These are phyloP conservation scores for Cercospora berteroae DNA, from an alignment of 2,329 filamentous ascomycete genomes.

Conservation along the genomic window DNA sequence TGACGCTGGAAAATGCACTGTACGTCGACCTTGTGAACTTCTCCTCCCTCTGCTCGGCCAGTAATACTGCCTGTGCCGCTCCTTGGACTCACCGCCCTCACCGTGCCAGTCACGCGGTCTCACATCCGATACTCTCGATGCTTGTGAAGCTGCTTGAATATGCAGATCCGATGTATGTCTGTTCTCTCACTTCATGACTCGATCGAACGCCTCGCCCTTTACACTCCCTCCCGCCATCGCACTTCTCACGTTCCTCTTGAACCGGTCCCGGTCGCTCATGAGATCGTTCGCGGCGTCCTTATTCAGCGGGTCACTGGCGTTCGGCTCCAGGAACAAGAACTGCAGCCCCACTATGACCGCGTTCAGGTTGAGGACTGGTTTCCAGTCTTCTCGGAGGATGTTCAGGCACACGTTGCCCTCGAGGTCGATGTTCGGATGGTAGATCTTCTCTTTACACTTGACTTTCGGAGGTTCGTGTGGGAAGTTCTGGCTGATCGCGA, in stretches of 20 bases:
- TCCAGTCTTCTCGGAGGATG: slow-evolving; percentile 97
- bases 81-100: slow-evolving; percentile 15
- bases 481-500: slow-evolving; percentile 90
- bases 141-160: neutral
- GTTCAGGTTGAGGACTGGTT: slow-evolving; percentile 94
- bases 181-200: slow-evolving; percentile 62
- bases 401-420: slow-evolving; percentile 98
- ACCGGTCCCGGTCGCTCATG: slow-evolving; percentile 77
- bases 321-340: slow-evolving; percentile 97
- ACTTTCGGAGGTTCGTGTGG: slow-evolving; percentile 98
- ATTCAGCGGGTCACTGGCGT: slow-evolving; percentile 95
- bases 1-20: slow-evolving; percentile 1
- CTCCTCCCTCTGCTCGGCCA: neutral
- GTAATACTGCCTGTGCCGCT: neutral
- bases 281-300: slow-evolving; percentile 96
- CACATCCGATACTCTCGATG: neutral
- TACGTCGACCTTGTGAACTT: neutral
- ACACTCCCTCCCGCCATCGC: slow-evolving; percentile 80
- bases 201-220: slow-evolving; percentile 70
- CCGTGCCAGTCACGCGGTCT: neutral
- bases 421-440: slow-evolving; percentile 97
- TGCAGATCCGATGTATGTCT: neutral
- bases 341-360: slow-evolving; percentile 91
- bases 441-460: slow-evolving; percentile 95
- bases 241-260: slow-evolving; percentile 84